Evolutionary conservation across 2,329 filamentous ascomycete genomes (phyloP).

Genomic region (Xylariales sp.): DNA sequence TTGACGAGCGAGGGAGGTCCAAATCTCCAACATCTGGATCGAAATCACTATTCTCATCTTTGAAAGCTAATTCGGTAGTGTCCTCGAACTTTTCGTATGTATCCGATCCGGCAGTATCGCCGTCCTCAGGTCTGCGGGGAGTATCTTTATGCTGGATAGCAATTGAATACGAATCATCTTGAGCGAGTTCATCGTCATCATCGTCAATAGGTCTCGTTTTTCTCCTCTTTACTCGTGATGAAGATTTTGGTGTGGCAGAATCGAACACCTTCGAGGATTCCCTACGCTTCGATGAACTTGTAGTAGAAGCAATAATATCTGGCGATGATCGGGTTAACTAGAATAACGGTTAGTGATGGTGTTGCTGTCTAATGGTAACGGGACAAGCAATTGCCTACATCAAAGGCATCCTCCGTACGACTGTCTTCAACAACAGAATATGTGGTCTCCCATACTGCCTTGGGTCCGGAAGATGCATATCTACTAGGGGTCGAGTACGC

Average conservation of each 20-base stretch:
- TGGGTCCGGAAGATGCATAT: conserved; percentile 23
- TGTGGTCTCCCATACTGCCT: conserved; percentile 18
- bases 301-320: conserved; percentile 16
- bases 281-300: conserved; percentile 5
- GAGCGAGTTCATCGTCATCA: conserved; percentile 23
- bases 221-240: conserved; percentile 2
- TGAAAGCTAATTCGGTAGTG: neutral
- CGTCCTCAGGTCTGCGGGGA: conserved; percentile 7
- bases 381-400: conserved; percentile 17
- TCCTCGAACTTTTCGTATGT: too few species aligned
- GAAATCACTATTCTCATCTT: neutral
- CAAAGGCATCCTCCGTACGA: conserved; percentile 11
- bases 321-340: conserved; percentile 25
- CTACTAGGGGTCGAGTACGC: conserved; percentile 25
- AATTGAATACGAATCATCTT: conserved; percentile 10
- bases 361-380: neutral
- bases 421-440: conserved; percentile 2
- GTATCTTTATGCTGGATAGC: neutral
- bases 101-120: neutral
- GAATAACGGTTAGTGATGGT: conserved; percentile 8
- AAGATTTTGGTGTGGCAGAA: neutral
- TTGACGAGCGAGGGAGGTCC: neutral
- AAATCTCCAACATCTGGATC: neutral
- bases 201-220: conserved; percentile 12
- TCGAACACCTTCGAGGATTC: conserved; percentile 5